phyloP scores from a whole-genome alignment of 2,329 filamentous ascomycete genomes.

The Penicillium griseofulvum region DNA sequence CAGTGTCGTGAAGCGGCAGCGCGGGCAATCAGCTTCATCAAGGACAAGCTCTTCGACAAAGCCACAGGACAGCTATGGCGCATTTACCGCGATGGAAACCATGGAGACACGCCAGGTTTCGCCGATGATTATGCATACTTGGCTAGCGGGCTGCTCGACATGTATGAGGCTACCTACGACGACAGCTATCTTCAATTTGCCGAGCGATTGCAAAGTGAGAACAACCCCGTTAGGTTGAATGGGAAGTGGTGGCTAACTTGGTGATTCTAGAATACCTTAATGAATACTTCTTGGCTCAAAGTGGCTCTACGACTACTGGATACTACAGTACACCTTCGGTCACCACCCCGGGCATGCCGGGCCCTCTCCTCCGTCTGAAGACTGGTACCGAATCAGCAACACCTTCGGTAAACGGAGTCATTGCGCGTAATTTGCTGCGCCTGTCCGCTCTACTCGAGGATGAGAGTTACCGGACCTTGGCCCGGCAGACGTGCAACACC shows the following conservation, averaged over 20 bases:
- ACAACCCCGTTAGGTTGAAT: background rate
- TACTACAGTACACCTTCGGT: slow-evolving; percentile 44
- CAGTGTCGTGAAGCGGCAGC: slow-evolving; percentile 65
- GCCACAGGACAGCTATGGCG: slow-evolving; percentile 64
- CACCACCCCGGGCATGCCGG: slow-evolving; percentile 59
- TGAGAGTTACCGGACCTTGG: slow-evolving; percentile 61
- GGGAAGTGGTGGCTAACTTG: background rate
- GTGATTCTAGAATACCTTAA: slow-evolving; percentile 65
- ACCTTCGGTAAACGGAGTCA: slow-evolving; percentile 84
- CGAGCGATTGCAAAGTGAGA: slow-evolving; percentile 70
- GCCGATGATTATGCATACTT: slow-evolving; percentile 95
- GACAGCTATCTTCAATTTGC: slow-evolving; percentile 76
- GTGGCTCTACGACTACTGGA: slow-evolving; percentile 38
- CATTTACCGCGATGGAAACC: slow-evolving; percentile 65
- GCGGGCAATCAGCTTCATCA: slow-evolving; percentile 70
- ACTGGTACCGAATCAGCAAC: slow-evolving; percentile 92
- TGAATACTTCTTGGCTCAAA: slow-evolving; percentile 70
- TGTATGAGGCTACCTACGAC: slow-evolving; percentile 81
- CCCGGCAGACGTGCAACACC: slow-evolving; percentile 71
- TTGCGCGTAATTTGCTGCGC: slow-evolving; percentile 82
- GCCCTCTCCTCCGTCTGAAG: slow-evolving; percentile 76
- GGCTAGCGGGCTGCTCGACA: slow-evolving; percentile 74
- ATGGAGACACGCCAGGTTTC: slow-evolving; percentile 68
- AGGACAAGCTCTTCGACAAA: slow-evolving; percentile 68
- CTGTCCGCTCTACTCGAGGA: slow-evolving; percentile 69